phyloP scores from a whole-genome alignment of 2,329 filamentous ascomycete genomes.

The Aphanoascus verrucosus region DNA sequence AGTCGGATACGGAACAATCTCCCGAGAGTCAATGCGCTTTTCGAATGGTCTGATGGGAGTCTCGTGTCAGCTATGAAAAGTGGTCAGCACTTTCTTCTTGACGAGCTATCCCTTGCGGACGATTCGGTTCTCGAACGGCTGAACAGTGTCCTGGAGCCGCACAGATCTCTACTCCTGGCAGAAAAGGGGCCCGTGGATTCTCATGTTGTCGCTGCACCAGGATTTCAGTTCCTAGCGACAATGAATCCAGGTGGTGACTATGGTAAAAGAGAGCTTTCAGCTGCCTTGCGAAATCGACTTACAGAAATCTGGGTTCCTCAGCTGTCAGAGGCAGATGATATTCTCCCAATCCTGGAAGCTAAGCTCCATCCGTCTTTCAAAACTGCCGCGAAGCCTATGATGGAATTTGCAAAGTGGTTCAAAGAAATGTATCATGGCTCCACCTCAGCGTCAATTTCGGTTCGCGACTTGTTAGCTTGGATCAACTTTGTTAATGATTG shows the following conservation, averaged over 20 bases:
- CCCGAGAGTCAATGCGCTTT: constrained; percentile 67
- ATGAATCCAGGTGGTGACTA: constrained; percentile 99
- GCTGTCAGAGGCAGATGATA: constrained; percentile 71
- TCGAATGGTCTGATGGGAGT: constrained; percentile 93
- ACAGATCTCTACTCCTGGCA: constrained; percentile 74
- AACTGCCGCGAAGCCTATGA: constrained; percentile 56
- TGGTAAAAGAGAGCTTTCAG: constrained; percentile 93
- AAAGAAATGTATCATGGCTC: constrained; percentile 66
- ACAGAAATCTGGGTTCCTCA: constrained; percentile 98
- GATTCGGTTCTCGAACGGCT: constrained; percentile 93
- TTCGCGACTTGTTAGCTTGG: constrained; percentile 88
- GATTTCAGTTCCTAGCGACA: constrained; percentile 92
- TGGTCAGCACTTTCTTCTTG: constrained; percentile 83
- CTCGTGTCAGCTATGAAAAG: constrained; percentile 87
- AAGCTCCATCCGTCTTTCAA: constrained; percentile 54
- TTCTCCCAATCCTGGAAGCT: constrained; percentile 70
- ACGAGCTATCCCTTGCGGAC: constrained; percentile 95
- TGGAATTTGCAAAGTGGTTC: constrained; percentile 90
- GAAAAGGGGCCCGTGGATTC: constrained; percentile 86
- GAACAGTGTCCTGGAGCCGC: constrained; percentile 90
- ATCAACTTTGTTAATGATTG: constrained; percentile 78
- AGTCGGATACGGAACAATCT: constrained; percentile 38
- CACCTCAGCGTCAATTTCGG: constrained; percentile 67
- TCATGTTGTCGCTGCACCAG: constrained; percentile 60
- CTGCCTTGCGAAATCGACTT: constrained; percentile 87